Conservation (phyloP, 2,329 filamentous ascomycete species). For the Pseudogymnoascus destructans region DNA sequence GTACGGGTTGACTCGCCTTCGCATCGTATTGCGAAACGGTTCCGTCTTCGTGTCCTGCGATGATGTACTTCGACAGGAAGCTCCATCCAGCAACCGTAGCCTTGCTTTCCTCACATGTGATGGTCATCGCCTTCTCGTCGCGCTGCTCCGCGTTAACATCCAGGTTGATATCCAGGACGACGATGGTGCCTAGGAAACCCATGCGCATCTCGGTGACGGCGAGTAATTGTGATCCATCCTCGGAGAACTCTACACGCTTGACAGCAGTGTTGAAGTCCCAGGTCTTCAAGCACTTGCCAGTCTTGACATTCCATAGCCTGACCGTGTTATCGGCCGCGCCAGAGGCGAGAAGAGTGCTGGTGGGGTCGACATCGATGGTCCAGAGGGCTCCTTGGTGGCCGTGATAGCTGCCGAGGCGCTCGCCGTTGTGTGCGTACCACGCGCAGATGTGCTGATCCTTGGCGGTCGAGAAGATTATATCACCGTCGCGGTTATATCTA, state of each 20-base stretch:
- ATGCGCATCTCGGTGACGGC: constrained; percentile 98
- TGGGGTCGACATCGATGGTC: constrained; percentile 94
- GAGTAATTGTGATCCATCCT: constrained; percentile 80
- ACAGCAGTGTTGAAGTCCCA: constrained; percentile 97
- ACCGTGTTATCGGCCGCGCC: constrained; percentile 98
- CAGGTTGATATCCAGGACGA: constrained; percentile 77
- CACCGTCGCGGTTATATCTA: constrained; percentile 87
- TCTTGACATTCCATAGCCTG: constrained; percentile 90
- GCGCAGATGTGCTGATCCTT: constrained; percentile 96
- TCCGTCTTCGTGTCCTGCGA: constrained; percentile 93
- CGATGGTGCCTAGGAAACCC: constrained; percentile 87
- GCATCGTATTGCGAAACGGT: constrained; percentile 82
- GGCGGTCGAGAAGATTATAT: constrained; percentile 87
- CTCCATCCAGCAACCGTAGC: constrained; percentile 96
- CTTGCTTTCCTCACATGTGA: constrained; percentile 92
- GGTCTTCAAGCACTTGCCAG: constrained; percentile 83
- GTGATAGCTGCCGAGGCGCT: constrained; percentile 90
- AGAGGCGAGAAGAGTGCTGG: constrained; percentile 80
- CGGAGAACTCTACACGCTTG: constrained; percentile 94
- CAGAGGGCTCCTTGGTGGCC: constrained; percentile 97
- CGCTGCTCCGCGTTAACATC: constrained; percentile 74
- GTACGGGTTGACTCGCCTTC: constrained; percentile 44
- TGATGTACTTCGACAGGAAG: constrained; percentile 89
- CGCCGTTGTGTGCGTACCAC: constrained; percentile 96
- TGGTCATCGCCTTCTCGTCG: constrained; percentile 70